Evolutionary conservation across 2,329 filamentous ascomycete species (phyloP), one percentile per base, ranked within the genome.

Genomic region (Fusarium temperatum): DNA sequence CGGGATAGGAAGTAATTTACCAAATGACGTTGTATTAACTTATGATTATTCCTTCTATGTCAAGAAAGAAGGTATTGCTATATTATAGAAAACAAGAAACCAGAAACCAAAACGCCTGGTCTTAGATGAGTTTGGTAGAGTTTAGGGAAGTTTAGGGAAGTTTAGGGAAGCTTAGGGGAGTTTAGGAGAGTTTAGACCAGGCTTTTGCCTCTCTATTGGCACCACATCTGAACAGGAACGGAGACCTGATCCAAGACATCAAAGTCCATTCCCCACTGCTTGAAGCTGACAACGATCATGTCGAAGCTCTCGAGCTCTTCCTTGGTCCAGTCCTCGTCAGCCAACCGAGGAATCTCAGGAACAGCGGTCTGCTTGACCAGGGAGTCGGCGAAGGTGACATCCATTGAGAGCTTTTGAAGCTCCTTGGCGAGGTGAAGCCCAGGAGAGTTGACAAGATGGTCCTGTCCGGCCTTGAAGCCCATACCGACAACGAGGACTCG

Each of bases 401-500:
- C 69, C 9, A 77, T 28, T 1, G 66, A 48, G 3, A 73, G 75
- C 47, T 48, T 68, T 42, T 63, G 32, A 2, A 77, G 63, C 32
- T 75, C 64, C n/a, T 32, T 56, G 1, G 71, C 75, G 4, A 77
- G 63, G 8, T 72, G 60, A 0, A 77, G 62, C 3, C 68, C 75
- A 6, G 75, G 73, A 1, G 75, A 77, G 60, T 77, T 76, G 47
- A 73, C 68, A 2, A 77, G 63, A 12, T 77, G 73, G 17, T 66
- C 71, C 24, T 77, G 75, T n/a, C 75, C 73, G 3, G 75, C 68
- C 66, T 77, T 76, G 64, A 77, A 76, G 6, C 73, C 73, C 50
- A 77, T 64, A 1, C 73, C 73, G 1, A 77, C 73, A 12, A 77
- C 70, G 1, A 77, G 60, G 3, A 77, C 39, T 7, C 57, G 55